Evolutionary conservation across 805 yeast species (phyloP).

Genomic region (Yarrowia divulgata): DNA sequence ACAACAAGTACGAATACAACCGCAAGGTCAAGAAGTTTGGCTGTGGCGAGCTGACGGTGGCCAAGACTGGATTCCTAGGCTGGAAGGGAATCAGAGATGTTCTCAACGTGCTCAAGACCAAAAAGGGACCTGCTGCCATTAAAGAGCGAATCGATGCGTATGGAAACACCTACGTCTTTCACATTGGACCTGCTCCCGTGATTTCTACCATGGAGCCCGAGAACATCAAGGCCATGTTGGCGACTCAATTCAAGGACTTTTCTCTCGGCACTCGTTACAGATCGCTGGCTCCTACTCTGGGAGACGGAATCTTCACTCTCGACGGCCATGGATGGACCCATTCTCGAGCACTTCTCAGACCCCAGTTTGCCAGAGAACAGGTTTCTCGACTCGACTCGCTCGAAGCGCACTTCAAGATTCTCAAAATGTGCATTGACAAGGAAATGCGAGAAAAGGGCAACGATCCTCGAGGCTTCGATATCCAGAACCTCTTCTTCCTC

Average conservation of each 20-base stretch:
- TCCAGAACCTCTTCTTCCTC: slow-evolving; percentile 48
- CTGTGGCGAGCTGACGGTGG: slow-evolving; percentile 13
- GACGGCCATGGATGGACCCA: slow-evolving; percentile 52
- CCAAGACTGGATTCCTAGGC: slow-evolving; percentile 21
- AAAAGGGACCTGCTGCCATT: slow-evolving; percentile 12
- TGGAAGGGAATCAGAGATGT: slow-evolving; percentile 13
- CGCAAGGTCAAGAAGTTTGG: slow-evolving; percentile 33
- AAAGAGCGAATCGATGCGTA: slow-evolving; percentile 7
- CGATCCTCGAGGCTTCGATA: slow-evolving; percentile 43
- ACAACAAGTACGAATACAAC: slow-evolving; percentile 33
- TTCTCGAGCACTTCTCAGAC: slow-evolving; percentile 51
- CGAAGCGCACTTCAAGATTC: slow-evolving; percentile 45
- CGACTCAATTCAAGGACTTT: slow-evolving; percentile 49
- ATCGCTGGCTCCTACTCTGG: slow-evolving; percentile 48
- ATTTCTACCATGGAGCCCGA: slow-evolving; percentile 48
- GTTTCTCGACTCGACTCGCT: slow-evolving; percentile 47
- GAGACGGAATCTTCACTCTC: slow-evolving; percentile 52
- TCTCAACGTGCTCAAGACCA: background rate
- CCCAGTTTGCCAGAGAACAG: slow-evolving; percentile 51
- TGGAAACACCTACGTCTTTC: slow-evolving; percentile 12
- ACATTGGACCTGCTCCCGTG: slow-evolving; percentile 27
- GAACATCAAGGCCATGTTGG: slow-evolving; percentile 49
- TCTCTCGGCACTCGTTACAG: slow-evolving; percentile 47
- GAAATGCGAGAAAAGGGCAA: slow-evolving; percentile 18
- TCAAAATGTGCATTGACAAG: slow-evolving; percentile 38